Evolutionary conservation across 2,329 filamentous ascomycete species (phyloP).

Genomic region (Zymoseptoria passerinii): DNA sequence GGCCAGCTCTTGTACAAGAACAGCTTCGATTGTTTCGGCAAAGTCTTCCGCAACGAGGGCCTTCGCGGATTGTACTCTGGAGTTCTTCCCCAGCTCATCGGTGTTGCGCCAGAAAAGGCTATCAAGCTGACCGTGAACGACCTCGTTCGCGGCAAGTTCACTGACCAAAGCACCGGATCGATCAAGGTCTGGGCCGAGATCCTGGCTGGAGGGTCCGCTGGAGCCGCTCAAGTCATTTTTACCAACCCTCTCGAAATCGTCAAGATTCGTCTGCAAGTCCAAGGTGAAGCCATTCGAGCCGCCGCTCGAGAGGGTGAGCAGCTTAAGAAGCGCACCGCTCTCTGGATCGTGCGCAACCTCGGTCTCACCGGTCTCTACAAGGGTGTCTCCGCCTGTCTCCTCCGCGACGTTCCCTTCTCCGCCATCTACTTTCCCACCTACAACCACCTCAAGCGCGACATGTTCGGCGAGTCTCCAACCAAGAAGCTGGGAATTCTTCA

Average conservation of each 20-base stretch:
- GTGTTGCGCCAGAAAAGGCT: constrained; percentile 97
- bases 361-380: constrained; percentile 94
- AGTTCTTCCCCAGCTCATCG: constrained; percentile 87
- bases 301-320: constrained; percentile 65
- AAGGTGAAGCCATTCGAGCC: constrained; percentile 83
- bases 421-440: constrained; percentile 99
- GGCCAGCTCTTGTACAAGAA: constrained; percentile 93
- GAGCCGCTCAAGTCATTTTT: constrained; percentile 94
- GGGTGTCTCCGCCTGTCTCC: constrained; percentile 84
- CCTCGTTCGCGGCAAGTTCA: constrained; percentile 68
- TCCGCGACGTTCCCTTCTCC: constrained; percentile 95
- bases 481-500: constrained; percentile 87
- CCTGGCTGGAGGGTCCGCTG: constrained; percentile 78
- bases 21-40: constrained; percentile 87
- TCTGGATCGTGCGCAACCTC: constrained; percentile 96
- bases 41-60: constrained; percentile 89
- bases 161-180: constrained; percentile 61
- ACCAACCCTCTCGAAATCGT: constrained; percentile 98
- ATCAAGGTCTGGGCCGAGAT: constrained; percentile 69
- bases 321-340: constrained; percentile 77
- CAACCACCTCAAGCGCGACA: constrained; percentile 83
- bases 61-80: constrained; percentile 86
- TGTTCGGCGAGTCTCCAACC: constrained; percentile 80
- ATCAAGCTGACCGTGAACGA: constrained; percentile 99
- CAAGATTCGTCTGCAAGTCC: constrained; percentile 96